A percentile compares a stretch with the other conserved stretches of the same genome.
phyloP scores from a whole-genome alignment of 805 yeast genomes.

The Teunomyces tritomae region DNA sequence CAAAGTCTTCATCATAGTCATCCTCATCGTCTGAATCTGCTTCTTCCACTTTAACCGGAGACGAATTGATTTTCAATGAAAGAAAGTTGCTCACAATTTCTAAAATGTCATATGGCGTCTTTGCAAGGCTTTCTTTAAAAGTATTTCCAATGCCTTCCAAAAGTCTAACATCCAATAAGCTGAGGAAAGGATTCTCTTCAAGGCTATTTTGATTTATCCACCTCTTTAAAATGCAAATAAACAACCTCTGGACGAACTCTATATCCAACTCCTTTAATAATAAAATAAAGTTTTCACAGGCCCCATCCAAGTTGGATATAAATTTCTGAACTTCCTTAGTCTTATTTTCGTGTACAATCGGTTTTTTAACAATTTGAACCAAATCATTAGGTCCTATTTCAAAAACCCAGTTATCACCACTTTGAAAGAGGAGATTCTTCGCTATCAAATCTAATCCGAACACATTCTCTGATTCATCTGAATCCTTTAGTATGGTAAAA shows the following conservation, averaged over 20 bases:
- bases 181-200: conserved; percentile 48
- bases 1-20: conserved; percentile 19
- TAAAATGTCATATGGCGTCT: conserved; percentile 57
- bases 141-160: conserved; percentile 59
- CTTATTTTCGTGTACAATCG: conserved; percentile 7
- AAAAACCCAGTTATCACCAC: conserved; percentile 39
- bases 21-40: conserved; percentile 30
- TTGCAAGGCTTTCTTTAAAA: conserved; percentile 55
- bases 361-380: conserved; percentile 23
- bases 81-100: conserved; percentile 31
- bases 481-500: conserved; percentile 23
- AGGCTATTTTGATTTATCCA: conserved; percentile 47
- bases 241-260: conserved; percentile 42
- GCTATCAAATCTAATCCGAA: conserved; percentile 30
- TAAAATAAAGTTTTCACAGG: conserved; percentile 27
- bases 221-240: conserved; percentile 51
- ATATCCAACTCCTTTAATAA: conserved; percentile 53
- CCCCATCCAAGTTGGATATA: conserved; percentile 25
- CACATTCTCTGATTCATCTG: conserved; percentile 14
- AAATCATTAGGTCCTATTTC: conserved; percentile 40
- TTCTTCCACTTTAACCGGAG: conserved; percentile 7
- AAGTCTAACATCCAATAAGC: conserved; percentile 59
- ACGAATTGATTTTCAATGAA: conserved; percentile 21
- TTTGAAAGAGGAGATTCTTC: conserved; percentile 30
- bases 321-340: conserved; percentile 29